A percentile compares a stretch with the other conserved stretches of the same genome.
phyloP scores from a whole-genome alignment of 23 red algal genomes.

The Agarophyton chilense region DNA sequence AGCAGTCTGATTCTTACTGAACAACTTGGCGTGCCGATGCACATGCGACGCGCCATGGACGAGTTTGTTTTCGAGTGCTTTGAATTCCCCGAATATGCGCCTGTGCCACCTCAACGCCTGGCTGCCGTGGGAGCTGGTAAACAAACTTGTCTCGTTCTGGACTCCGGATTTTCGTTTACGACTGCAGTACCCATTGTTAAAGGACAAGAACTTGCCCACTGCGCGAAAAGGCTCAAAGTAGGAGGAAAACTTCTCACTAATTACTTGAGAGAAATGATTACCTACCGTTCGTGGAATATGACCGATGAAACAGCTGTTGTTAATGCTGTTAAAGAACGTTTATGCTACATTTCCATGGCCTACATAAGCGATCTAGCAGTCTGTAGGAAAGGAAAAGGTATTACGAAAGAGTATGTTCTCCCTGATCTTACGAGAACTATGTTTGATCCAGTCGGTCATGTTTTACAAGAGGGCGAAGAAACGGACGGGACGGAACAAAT shows the following conservation, averaged over 20 bases:
- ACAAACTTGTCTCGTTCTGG: slow-evolving; percentile 66
- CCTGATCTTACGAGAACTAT: slow-evolving; percentile 58
- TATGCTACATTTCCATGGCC: slow-evolving; percentile 68
- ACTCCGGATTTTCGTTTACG: slow-evolving; percentile 83
- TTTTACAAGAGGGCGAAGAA: slow-evolving; percentile 32
- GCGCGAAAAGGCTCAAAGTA: slow-evolving; percentile 68
- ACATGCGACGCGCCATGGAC: slow-evolving; percentile 54
- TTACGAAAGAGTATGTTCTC: slow-evolving; percentile 66
- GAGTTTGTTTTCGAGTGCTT: slow-evolving; percentile 75
- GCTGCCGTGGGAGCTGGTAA: slow-evolving; percentile 21
- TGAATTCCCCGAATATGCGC: slow-evolving; percentile 52
- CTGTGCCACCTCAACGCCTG: slow-evolving; percentile 47
- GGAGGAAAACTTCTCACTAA: slow-evolving; percentile 89
- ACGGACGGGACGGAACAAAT: slow-evolving; percentile 46
- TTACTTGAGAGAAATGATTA: slow-evolving; percentile 78
- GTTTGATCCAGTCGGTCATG: slow-evolving; percentile 63
- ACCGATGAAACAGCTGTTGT: slow-evolving; percentile 79
- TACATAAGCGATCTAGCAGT: slow-evolving; percentile 43
- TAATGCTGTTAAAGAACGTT: slow-evolving; percentile 88
- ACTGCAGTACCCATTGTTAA: slow-evolving; percentile 82
- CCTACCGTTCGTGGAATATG: slow-evolving; percentile 75
- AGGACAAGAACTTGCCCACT: slow-evolving; percentile 33
- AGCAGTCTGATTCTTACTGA: slow-evolving; percentile 62
- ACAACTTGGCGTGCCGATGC: slow-evolving; percentile 67
- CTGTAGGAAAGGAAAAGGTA: slow-evolving; percentile 16